These are phyloP conservation scores for Metschnikowia arizonensis DNA, from an alignment of 805 yeast genomes.

Conservation along the genomic window DNA sequence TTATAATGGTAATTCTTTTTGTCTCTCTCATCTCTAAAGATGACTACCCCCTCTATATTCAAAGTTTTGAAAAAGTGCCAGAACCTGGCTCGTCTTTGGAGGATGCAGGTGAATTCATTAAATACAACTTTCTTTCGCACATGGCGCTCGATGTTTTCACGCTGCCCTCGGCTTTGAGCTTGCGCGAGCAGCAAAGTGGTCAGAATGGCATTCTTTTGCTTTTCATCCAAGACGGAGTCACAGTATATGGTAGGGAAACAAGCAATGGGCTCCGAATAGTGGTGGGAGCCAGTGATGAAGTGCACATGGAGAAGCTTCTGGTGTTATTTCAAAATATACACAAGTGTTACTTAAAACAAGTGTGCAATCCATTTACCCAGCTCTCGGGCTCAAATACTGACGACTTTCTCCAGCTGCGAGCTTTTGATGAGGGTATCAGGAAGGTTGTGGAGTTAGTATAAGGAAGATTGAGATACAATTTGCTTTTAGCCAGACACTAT, in stretches of 20 bases:
- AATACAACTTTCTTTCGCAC: constrained; percentile 69
- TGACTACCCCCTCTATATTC: constrained; percentile 59
- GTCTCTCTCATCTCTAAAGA: constrained; percentile 56
- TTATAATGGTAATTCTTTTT: constrained; percentile 36
- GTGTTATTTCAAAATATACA: constrained; percentile 40
- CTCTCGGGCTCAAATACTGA: constrained; percentile 18
- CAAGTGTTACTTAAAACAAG: constrained; percentile 48
- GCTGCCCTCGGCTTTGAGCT: constrained; percentile 43
- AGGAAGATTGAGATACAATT: background rate
- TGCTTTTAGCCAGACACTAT: too few species aligned
- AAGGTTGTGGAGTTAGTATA: constrained; percentile 20
- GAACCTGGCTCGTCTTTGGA: background rate
- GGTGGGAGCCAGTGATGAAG: constrained; percentile 40
- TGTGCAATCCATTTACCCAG: constrained; percentile 60
- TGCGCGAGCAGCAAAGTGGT: constrained; percentile 33
- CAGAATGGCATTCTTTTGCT: constrained; percentile 40
- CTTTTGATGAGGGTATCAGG: constrained; percentile 29
- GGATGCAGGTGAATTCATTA: constrained; percentile 45
- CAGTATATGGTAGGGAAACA: constrained; percentile 66
- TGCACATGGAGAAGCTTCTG: constrained; percentile 13
- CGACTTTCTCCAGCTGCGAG: constrained; percentile 24
- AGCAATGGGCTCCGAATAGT: constrained; percentile 65
- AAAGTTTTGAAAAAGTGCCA: constrained; percentile 36
- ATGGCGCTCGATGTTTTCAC: constrained; percentile 70
- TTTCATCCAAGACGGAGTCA: constrained; percentile 62